These are phyloP conservation scores for Xylariaceae sp. DNA, from an alignment of 2,329 filamentous ascomycete species.

Conservation along the genomic window DNA sequence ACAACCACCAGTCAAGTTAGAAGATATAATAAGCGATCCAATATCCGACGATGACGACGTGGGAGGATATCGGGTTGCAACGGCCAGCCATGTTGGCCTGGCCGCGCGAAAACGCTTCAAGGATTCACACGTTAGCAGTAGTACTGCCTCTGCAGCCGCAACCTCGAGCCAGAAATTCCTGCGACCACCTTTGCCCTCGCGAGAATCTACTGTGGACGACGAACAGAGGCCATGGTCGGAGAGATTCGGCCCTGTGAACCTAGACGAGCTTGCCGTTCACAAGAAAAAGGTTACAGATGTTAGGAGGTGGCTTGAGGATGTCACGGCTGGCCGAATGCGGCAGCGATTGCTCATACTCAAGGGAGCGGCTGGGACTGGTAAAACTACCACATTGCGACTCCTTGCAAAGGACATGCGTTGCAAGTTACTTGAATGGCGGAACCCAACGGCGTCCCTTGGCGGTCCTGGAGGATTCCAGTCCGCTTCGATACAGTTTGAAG, in stretches of 20 bases:
- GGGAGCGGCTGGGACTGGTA: constrained; percentile 88
- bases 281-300: constrained; percentile 94
- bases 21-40: constrained; percentile 61
- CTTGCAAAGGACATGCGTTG: constrained; percentile 79
- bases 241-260: constrained; percentile 73
- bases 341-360: constrained; percentile 85
- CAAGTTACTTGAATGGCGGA: constrained; percentile 88
- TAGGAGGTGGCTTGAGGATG: constrained; percentile 78
- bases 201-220: constrained; percentile 47
- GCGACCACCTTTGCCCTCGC: constrained; percentile 47
- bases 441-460: constrained; percentile 69
- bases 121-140: constrained; percentile 42
- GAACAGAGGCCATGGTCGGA: constrained; percentile 86
- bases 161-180: constrained; percentile 60
- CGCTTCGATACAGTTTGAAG: constrained; percentile 82
- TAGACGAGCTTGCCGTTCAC: constrained; percentile 90
- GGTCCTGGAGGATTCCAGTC: constrained; percentile 70
- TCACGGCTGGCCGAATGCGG: constrained; percentile 67
- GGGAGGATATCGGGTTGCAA: constrained; percentile 56
- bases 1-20: constrained; percentile 44
- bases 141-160: constrained; percentile 21
- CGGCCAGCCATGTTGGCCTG: constrained; percentile 61
- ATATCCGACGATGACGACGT: constrained; percentile 69
- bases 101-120: constrained; percentile 62
- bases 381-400: constrained; percentile 84